phyloP scores from a whole-genome alignment of 164 flowering plant genomes.

The Magnolia officinalis region DNA sequence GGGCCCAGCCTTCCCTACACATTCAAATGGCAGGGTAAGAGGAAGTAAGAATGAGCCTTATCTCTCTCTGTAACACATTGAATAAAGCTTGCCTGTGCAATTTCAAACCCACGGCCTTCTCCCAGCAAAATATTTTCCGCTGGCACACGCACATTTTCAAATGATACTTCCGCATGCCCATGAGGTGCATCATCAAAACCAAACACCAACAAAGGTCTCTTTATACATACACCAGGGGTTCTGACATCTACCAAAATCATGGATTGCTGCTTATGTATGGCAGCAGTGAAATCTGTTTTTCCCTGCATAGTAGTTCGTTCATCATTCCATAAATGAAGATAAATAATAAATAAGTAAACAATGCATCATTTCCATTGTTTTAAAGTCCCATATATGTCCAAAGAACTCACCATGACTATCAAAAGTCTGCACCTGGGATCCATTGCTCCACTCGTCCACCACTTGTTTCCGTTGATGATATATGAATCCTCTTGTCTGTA shows the following conservation, averaged over 20 bases:
- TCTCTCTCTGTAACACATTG: not conserved
- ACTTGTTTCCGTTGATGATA: slow-evolving; percentile 81
- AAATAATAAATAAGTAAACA: not conserved
- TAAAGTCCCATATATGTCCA: not conserved
- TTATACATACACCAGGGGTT: slow-evolving; percentile 70
- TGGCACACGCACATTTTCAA: slow-evolving; percentile 80
- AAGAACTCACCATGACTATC: slow-evolving; percentile 82
- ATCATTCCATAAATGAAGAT: slow-evolving; percentile 1
- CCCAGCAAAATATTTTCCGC: slow-evolving; percentile 80
- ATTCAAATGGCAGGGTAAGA: slow-evolving; percentile 4
- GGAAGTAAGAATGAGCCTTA: not conserved
- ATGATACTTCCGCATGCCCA: slow-evolving; percentile 90
- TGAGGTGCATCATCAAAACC: slow-evolving; percentile 99
- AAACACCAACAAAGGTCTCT: slow-evolving; percentile 80
- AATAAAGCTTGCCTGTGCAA: slow-evolving; percentile 71
- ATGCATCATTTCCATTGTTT: not conserved
- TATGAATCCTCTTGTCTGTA: slow-evolving; percentile 79
- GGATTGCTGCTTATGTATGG: slow-evolving; percentile 88
- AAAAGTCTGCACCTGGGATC: slow-evolving; percentile 96
- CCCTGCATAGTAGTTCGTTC: slow-evolving; percentile 51
- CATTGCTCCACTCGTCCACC: slow-evolving; percentile 99
- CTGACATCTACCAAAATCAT: slow-evolving; percentile 87
- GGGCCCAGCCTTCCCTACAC: slow-evolving; percentile 95
- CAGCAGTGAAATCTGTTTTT: slow-evolving; percentile 75
- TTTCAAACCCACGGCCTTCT: slow-evolving; percentile 98